Percentiles rank a stretch among this genome's conserved stretches.
Conservation (phyloP, 2,329 filamentous ascomycete genomes). For the Pseudocercospora fijiensis region DNA sequence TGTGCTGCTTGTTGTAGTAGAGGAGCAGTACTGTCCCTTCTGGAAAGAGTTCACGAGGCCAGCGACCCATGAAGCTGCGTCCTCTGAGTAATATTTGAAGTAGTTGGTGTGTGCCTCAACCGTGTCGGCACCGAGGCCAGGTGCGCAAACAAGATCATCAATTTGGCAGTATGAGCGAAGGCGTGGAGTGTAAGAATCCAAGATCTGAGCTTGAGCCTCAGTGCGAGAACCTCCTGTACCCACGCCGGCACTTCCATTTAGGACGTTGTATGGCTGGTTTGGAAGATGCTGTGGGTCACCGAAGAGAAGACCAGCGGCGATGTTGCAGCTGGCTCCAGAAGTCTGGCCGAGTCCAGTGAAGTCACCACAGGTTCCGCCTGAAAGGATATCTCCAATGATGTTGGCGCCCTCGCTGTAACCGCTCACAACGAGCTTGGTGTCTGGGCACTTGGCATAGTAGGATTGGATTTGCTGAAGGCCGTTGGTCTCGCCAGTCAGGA, state of each 20-base stretch:
- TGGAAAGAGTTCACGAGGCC: conserved; percentile 25
- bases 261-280: conserved; percentile 34
- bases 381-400: conserved; percentile 31
- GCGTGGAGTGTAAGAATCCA: conserved; percentile 30
- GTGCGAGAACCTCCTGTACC: conserved; percentile 36
- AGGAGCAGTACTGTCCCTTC: conserved; percentile 7
- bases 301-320: conserved; percentile 32
- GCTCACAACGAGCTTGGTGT: conserved; percentile 44
- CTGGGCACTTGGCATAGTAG: conserved; percentile 44
- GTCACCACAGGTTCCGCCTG: conserved; percentile 39
- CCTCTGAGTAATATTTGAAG: conserved; percentile 37
- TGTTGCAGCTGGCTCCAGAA: conserved; percentile 20
- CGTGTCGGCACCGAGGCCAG: conserved; percentile 31
- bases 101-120: conserved; percentile 42
- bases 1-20: background rate
- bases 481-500: conserved; percentile 41
- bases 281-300: conserved; percentile 35
- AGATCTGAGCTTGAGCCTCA: conserved; percentile 32
- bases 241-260: conserved; percentile 26
- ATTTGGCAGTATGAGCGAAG: conserved; percentile 42
- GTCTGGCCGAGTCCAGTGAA: conserved; percentile 38
- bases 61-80: conserved; percentile 32
- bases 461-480: conserved; percentile 43
- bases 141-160: conserved; percentile 45
- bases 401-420: conserved; percentile 48